phyloP scores from a whole-genome alignment of 257 asterid species.

The Asclepias syriaca region DNA sequence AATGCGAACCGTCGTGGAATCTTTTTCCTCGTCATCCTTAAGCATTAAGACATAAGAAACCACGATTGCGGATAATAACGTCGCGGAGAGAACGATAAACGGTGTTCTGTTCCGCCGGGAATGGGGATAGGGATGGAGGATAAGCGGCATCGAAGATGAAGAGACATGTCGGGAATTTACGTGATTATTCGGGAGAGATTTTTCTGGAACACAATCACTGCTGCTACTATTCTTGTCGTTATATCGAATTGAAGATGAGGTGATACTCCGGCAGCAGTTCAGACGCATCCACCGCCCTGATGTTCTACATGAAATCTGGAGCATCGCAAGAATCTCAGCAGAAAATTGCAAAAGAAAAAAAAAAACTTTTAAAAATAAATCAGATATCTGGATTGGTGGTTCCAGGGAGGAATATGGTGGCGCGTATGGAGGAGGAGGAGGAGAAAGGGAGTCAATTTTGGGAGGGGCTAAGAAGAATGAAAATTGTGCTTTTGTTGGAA shows the following conservation, averaged over 20 bases:
- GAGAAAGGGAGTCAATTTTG: background rate
- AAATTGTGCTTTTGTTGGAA: too few species aligned
- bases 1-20: constrained; percentile 16
- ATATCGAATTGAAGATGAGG: constrained; percentile 19
- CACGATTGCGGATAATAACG: constrained; percentile 33
- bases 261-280: constrained; percentile 25
- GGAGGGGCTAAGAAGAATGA: background rate
- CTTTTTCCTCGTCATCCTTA: constrained; percentile 14
- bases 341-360: background rate
- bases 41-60: constrained; percentile 34
- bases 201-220: constrained; percentile 10
- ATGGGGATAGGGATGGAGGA: constrained; percentile 14
- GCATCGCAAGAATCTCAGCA: constrained; percentile 18
- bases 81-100: constrained; percentile 45
- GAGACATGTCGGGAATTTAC: constrained; percentile 26
- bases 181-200: constrained; percentile 20
- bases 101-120: constrained; percentile 25
- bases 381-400: background rate
- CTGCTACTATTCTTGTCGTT: background rate
- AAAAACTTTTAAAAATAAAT: too few species aligned
- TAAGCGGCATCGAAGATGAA: constrained; percentile 20
- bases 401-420: background rate
- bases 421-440: constrained; percentile 3
- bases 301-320: constrained; percentile 28
- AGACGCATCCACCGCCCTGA: constrained; percentile 27